Conservation (phyloP, 179 eudicot genomes). For the Silene coronaria region DNA sequence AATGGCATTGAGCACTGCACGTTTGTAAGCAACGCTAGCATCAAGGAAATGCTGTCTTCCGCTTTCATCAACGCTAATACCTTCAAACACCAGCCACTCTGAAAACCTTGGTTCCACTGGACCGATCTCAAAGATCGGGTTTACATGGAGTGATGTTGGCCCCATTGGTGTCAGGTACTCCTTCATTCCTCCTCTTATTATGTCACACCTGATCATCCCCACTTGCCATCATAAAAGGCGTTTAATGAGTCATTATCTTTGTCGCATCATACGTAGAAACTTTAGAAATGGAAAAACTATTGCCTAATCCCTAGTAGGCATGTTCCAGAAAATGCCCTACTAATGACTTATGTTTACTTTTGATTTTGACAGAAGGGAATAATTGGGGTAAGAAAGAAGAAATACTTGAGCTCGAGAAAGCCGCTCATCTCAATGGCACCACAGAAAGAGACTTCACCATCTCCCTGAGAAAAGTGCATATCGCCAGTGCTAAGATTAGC, state of each 20-base stretch:
- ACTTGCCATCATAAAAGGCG: not conserved
- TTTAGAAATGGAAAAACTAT: not conserved
- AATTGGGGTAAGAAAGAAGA: constrained; percentile 3
- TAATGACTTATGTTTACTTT: too few relatives aligned
- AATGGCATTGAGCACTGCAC: constrained; percentile 90
- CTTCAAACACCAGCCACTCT: constrained; percentile 96
- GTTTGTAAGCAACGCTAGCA: constrained; percentile 86
- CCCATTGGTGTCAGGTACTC: constrained; percentile 96
- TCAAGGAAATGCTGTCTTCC: constrained; percentile 93
- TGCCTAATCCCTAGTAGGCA: not conserved
- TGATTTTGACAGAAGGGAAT: not conserved
- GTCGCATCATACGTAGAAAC: not conserved
- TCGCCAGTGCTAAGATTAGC: constrained; percentile 94
- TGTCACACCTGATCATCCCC: constrained; percentile 54
- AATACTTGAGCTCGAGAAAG: constrained; percentile 85
- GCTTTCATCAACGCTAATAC: constrained; percentile 87
- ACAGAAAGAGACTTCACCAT: constrained; percentile 92
- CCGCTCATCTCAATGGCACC: constrained; percentile 99
- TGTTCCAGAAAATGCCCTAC: too few relatives aligned
- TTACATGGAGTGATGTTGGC: constrained; percentile 79
- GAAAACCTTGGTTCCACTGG: constrained; percentile 91
- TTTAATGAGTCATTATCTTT: too few relatives aligned
- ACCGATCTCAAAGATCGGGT: constrained; percentile 91
- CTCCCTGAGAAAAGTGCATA: constrained; percentile 98
- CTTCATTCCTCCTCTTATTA: constrained; percentile 86